A percentile compares a stretch with the other conserved stretches of the same genome.
phyloP scores from a whole-genome alignment of 352 stramenopile genomes.

The Phytophthora melonis region DNA sequence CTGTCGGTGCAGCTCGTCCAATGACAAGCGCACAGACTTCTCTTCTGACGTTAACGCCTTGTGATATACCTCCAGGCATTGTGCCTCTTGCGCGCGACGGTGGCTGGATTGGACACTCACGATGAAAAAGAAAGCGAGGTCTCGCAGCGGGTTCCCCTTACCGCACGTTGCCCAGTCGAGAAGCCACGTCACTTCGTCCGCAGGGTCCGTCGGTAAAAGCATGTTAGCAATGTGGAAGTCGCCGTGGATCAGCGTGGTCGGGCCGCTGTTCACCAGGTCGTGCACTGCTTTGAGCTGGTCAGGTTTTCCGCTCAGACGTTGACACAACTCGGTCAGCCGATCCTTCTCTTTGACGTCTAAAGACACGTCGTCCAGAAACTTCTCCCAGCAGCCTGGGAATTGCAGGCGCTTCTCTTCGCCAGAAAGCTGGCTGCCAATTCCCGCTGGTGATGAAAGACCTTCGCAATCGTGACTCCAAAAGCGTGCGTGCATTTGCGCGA shows the following conservation, averaged over 20 bases:
- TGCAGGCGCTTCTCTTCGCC: conserved; percentile 67
- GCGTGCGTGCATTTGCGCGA: conserved; percentile 73
- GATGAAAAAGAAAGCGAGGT: conserved; percentile 88
- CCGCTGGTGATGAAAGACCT: conserved; percentile 55
- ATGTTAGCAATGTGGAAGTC: conserved; percentile 88
- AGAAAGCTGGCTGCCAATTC: conserved; percentile 76
- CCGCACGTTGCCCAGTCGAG: conserved; percentile 87
- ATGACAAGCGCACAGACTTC: conserved; percentile 29
- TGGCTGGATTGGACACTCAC: conserved; percentile 68
- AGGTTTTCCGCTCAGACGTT: conserved; percentile 51
- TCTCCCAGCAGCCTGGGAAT: conserved; percentile 66
- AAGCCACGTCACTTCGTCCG: conserved; percentile 59
- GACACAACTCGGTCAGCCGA: conserved; percentile 53
- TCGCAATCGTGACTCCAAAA: conserved; percentile 61
- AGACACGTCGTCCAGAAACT: conserved; percentile 62
- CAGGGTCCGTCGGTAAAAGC: conserved; percentile 50
- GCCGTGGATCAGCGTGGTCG: conserved; percentile 76
- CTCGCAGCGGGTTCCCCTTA: conserved; percentile 76
- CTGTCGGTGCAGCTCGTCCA: conserved; percentile 55
- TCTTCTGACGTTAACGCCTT: conserved; percentile 37
- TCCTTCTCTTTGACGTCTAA: conserved; percentile 40
- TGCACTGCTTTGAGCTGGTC: conserved; percentile 57
- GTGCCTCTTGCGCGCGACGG: conserved; percentile 49
- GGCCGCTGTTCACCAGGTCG: conserved; percentile 57
- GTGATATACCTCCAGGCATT: conserved; percentile 56